A percentile compares a stretch with the other conserved stretches of the same genome.
phyloP scores from a whole-genome alignment of 2,329 filamentous ascomycete species.

The Pseudomassariella vexata region DNA sequence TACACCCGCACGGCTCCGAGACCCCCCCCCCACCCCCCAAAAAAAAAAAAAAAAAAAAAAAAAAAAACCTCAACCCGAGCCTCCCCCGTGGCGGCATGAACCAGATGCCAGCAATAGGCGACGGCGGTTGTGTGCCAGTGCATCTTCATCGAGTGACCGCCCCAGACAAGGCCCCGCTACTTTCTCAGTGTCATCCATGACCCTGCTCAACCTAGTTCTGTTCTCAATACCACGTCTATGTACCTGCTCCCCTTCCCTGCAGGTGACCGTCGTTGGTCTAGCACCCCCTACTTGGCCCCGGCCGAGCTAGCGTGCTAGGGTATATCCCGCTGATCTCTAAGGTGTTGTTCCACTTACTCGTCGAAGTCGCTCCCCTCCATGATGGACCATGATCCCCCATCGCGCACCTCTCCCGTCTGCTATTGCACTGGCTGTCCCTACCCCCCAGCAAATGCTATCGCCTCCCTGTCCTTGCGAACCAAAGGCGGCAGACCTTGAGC shows the following conservation, averaged over 20 bases:
- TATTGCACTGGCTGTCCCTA: constrained; percentile 3
- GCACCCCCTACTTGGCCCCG: constrained; percentile 15
- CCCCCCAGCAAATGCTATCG: constrained; percentile 9
- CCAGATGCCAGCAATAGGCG: constrained; percentile 2
- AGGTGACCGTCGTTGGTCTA: constrained; percentile 17
- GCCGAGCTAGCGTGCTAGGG: constrained; percentile 9
- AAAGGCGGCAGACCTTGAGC: constrained; percentile 9
- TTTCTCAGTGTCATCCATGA: constrained; percentile 1
- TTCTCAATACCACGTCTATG: constrained; percentile 1
- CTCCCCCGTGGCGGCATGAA: too few species aligned
- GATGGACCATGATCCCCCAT: constrained; percentile 17
- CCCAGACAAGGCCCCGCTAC: too few species aligned
- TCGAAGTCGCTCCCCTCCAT: constrained; percentile 16
- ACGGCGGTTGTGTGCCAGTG: constrained; percentile 5
- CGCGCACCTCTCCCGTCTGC: constrained; percentile 16
- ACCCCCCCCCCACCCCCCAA: constrained; percentile 1
- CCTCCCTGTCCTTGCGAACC: constrained; percentile 4
- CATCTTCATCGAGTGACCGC: constrained; percentile 1
- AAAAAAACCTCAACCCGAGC: too few species aligned
- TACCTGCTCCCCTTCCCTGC: constrained; percentile 9
- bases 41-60: too few species aligned
- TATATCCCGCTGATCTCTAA: constrained; percentile 25
- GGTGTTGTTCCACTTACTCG: constrained; percentile 12
- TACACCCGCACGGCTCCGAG: too few species aligned
- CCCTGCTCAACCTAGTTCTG: constrained; percentile 3